Conservation (phyloP, 2,329 filamentous ascomycete genomes). For the Triangularia verruculosa region DNA sequence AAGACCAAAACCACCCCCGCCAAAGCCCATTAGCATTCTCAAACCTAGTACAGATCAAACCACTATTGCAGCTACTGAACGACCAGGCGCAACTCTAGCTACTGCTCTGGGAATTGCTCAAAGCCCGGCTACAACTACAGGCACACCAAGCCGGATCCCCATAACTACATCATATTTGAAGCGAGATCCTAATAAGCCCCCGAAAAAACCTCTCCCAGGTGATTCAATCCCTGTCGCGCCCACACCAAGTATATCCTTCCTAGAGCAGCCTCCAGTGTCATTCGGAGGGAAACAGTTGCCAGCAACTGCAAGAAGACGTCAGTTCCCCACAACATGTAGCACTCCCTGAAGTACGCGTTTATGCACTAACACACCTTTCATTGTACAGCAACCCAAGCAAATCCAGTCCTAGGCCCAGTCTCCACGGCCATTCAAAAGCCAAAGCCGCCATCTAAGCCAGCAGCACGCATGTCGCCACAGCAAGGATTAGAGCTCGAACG, state of each 20-base stretch:
- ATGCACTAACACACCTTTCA: neutral
- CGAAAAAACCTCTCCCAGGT: neutral
- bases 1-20: neutral
- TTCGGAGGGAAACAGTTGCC: neutral
- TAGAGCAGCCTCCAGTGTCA: neutral
- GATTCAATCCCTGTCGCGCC: neutral
- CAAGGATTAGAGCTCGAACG: neutral
- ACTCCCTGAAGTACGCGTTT: too few species aligned
- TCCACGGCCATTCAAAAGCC: neutral
- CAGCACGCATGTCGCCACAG: too few species aligned
- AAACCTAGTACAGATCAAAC: too few species aligned
- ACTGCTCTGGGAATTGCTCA: neutral
- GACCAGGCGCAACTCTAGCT: neutral
- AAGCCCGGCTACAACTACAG: too few species aligned
- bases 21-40: too few species aligned
- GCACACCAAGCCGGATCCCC: neutral
- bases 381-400: neutral
- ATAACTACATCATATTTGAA: neutral
- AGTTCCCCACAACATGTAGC: neutral
- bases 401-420: neutral
- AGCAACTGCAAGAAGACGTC: neutral
- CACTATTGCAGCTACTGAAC: too few species aligned
- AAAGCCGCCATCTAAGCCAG: neutral
- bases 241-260: neutral
- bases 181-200: neutral